Conservation (phyloP, 2,329 filamentous ascomycete species). For the Calonectria crousiana region DNA sequence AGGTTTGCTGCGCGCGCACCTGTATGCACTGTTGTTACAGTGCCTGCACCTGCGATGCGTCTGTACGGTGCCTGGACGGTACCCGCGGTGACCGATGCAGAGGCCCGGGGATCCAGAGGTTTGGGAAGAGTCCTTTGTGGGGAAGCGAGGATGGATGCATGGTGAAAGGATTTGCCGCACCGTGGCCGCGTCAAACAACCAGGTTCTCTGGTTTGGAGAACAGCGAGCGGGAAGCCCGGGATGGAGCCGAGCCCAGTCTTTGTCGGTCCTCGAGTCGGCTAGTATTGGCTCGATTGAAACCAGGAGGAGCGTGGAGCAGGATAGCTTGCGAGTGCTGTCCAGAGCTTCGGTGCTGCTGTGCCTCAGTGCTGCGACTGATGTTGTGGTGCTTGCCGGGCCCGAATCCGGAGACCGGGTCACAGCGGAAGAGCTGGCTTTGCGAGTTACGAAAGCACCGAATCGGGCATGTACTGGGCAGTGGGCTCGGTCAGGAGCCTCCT, state of each 20-base stretch:
- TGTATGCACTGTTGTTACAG: conserved; percentile 16
- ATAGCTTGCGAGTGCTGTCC: conserved; percentile 9
- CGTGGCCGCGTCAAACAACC: conserved; percentile 29
- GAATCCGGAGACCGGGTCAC: neutral
- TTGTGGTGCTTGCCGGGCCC: conserved; percentile 5
- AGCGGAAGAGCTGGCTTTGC: neutral
- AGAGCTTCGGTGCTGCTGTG: conserved; percentile 20
- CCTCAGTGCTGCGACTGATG: conserved; percentile 5
- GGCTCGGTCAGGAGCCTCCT: neutral
- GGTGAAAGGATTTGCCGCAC: conserved; percentile 30
- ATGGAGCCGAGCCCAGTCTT: conserved; percentile 18
- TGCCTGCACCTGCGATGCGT: conserved; percentile 18
- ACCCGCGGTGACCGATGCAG: conserved; percentile 34
- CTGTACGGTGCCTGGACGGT: conserved; percentile 23
- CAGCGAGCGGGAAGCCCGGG: conserved; percentile 24
- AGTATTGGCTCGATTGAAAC: conserved; percentile 22
- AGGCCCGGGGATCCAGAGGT: conserved; percentile 33
- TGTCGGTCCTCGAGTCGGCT: conserved; percentile 16
- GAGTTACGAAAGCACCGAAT: conserved; percentile 1
- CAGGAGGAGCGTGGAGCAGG: conserved; percentile 17
- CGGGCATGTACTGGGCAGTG: neutral
- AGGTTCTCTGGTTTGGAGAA: conserved; percentile 5
- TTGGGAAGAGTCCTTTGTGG: conserved; percentile 31
- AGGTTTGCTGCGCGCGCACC: conserved; percentile 9
- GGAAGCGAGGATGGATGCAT: conserved; percentile 20